These are phyloP conservation scores for Neofusicoccum sp. DNA, from an alignment of 2,329 filamentous ascomycete genomes.

Conservation along the genomic window DNA sequence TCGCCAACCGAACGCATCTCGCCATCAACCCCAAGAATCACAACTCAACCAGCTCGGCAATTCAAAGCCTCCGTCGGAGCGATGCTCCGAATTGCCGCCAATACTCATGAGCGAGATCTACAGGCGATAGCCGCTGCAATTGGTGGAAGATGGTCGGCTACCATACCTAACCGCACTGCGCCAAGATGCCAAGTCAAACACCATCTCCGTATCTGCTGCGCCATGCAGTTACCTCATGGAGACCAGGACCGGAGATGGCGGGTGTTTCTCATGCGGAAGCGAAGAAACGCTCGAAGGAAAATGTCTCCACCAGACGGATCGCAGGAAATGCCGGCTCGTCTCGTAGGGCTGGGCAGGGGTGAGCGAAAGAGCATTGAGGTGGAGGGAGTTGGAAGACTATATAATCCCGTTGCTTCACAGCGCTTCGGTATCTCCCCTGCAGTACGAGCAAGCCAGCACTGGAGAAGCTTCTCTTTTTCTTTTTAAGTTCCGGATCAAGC, in stretches of 20 bases:
- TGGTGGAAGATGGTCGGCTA: slow-evolving; percentile 1
- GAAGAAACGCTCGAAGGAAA: background rate
- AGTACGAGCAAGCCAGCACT: background rate
- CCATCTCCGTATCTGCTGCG: background rate
- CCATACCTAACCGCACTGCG: background rate
- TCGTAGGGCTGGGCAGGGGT: slow-evolving; percentile 2
- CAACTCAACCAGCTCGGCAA: background rate
- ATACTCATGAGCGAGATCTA: background rate
- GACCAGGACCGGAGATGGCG: background rate
- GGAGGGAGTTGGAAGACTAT: background rate
- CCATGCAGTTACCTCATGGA: background rate
- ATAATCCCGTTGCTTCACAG: background rate
- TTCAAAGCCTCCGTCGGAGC: background rate
- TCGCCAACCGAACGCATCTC: background rate
- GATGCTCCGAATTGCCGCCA: background rate
- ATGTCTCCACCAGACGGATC: slow-evolving; percentile 11
- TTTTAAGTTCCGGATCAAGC: background rate
- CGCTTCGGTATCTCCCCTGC: background rate
- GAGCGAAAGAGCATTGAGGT: background rate
- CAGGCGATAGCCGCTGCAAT: background rate
- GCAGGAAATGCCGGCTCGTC: background rate
- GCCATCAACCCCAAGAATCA: background rate
- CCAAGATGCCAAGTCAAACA: slow-evolving; percentile 16
- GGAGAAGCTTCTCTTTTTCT: background rate
- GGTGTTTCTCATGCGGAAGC: background rate